These are phyloP conservation scores for Aureobasidium sp. DNA, from an alignment of 2,329 filamentous ascomycete species.

Conservation along the genomic window DNA sequence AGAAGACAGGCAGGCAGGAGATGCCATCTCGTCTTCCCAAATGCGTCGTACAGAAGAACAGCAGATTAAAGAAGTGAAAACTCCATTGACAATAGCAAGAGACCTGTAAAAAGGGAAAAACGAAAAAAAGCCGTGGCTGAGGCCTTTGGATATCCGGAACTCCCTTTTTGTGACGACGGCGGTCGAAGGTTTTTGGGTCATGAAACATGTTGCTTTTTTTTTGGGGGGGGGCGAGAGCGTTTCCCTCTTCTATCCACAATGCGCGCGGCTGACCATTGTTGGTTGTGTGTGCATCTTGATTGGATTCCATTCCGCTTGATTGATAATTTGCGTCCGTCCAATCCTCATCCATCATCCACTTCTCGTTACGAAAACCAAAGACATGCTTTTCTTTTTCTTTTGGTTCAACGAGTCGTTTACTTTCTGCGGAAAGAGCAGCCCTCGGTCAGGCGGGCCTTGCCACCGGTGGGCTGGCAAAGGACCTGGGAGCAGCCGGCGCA, in stretches of 20 bases:
- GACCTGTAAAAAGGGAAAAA: slow-evolving; percentile 10
- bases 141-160: slow-evolving; percentile 19
- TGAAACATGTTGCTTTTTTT: slow-evolving; percentile 17
- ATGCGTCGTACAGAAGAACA: slow-evolving; percentile 15
- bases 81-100: slow-evolving; percentile 14
- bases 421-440: slow-evolving; percentile 99
- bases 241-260: slow-evolving; percentile 21
- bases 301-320: slow-evolving; percentile 13
- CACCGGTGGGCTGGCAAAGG: slow-evolving; percentile 98
- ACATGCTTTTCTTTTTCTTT: slow-evolving; percentile 12
- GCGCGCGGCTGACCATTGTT: slow-evolving; percentile 12
- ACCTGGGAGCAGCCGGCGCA: slow-evolving; percentile 99
- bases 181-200: slow-evolving; percentile 13
- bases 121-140: slow-evolving; percentile 10
- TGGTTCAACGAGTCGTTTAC: slow-evolving; percentile 54
- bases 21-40: slow-evolving; percentile 24
- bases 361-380: slow-evolving; percentile 13
- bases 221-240: slow-evolving; percentile 12
- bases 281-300: slow-evolving; percentile 12
- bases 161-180: slow-evolving; percentile 15
- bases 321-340: slow-evolving; percentile 15
- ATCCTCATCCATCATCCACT: slow-evolving; percentile 8
- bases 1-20: slow-evolving; percentile 19
- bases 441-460: slow-evolving; percentile 97
- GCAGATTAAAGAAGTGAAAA: slow-evolving; percentile 12